These are phyloP conservation scores for Truncatella angustata DNA, from an alignment of 2,329 filamentous ascomycete species.

Conservation along the genomic window DNA sequence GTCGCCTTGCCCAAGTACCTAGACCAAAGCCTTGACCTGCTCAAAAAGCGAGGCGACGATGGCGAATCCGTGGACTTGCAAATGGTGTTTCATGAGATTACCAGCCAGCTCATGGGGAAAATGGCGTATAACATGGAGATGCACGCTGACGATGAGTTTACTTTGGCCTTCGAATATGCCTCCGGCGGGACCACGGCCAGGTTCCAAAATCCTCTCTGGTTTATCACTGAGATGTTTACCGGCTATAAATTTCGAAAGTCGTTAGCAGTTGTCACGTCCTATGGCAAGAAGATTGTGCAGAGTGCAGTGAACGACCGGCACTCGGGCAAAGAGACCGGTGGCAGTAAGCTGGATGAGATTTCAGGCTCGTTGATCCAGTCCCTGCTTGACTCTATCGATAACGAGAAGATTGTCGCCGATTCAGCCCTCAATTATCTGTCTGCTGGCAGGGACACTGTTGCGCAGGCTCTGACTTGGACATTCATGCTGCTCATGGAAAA, in stretches of 20 bases:
- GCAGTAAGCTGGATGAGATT: slow-evolving; percentile 35
- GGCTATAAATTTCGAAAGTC: slow-evolving; percentile 47
- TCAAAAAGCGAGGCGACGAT: slow-evolving; percentile 31
- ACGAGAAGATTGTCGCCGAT: slow-evolving; percentile 58
- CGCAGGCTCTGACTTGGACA: slow-evolving; percentile 63
- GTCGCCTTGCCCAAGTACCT: slow-evolving; percentile 56
- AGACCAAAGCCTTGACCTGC: slow-evolving; percentile 34
- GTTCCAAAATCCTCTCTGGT: slow-evolving; percentile 66
- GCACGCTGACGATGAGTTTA: slow-evolving; percentile 59
- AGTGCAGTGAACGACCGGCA: slow-evolving; percentile 45
- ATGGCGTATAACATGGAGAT: slow-evolving; percentile 71
- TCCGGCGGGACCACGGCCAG: slow-evolving; percentile 59
- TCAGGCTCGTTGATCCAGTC: slow-evolving; percentile 60
- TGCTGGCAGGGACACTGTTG: slow-evolving; percentile 62
- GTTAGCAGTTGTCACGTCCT: slow-evolving; percentile 48
- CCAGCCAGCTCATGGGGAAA: slow-evolving; percentile 63
- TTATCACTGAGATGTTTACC: slow-evolving; percentile 54
- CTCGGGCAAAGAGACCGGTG: slow-evolving; percentile 7
- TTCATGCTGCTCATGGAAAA: slow-evolving; percentile 59
- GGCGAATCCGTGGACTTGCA: slow-evolving; percentile 51
- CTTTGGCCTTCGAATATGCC: slow-evolving; percentile 59
- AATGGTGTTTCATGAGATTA: slow-evolving; percentile 60
- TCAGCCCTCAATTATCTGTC: slow-evolving; percentile 66
- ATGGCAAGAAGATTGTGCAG: slow-evolving; percentile 56
- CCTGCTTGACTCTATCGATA: slow-evolving; percentile 53